Evolutionary conservation across 1,139 yeast genomes (phyloP).

Genomic region (Spathaspora sp.): DNA sequence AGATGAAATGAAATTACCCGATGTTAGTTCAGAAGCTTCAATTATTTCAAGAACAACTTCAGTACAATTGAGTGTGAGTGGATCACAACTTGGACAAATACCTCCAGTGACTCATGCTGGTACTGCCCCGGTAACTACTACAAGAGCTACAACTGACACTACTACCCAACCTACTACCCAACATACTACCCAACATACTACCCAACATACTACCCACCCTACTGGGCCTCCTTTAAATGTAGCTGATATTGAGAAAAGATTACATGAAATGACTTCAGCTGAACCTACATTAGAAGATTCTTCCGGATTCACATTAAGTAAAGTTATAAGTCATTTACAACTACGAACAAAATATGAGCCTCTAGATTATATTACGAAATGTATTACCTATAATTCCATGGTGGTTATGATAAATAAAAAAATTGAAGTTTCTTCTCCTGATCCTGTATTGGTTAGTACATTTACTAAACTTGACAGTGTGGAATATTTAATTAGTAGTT

Average conservation of each 20-base stretch:
- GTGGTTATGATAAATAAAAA: constrained; percentile 47
- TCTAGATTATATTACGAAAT: constrained; percentile 44
- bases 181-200: background rate
- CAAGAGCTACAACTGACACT: background rate
- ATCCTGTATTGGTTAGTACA: constrained; percentile 45
- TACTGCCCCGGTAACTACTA: background rate
- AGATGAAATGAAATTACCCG: constrained; percentile 41
- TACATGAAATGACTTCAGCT: constrained; percentile 5
- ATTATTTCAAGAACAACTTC: constrained; percentile 4
- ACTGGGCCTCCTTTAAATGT: constrained; percentile 9
- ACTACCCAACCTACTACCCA: background rate
- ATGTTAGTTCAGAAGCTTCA: constrained; percentile 10
- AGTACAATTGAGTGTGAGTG: background rate
- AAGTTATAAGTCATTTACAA: constrained; percentile 30
- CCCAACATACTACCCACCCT: background rate
- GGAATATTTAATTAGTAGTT: constrained; percentile 37
- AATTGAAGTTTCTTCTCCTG: constrained; percentile 45
- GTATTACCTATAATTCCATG: constrained; percentile 38
- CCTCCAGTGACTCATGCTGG: background rate
- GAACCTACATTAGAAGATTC: background rate
- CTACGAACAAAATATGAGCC: constrained; percentile 36
- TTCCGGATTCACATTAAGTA: constrained; percentile 18
- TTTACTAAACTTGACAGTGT: constrained; percentile 45
- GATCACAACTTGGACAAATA: no score
- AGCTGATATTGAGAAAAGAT: constrained; percentile 10